These are phyloP conservation scores for Hanseniaspora sp. DNA, from an alignment of 1,139 yeast species.

Conservation along the genomic window DNA sequence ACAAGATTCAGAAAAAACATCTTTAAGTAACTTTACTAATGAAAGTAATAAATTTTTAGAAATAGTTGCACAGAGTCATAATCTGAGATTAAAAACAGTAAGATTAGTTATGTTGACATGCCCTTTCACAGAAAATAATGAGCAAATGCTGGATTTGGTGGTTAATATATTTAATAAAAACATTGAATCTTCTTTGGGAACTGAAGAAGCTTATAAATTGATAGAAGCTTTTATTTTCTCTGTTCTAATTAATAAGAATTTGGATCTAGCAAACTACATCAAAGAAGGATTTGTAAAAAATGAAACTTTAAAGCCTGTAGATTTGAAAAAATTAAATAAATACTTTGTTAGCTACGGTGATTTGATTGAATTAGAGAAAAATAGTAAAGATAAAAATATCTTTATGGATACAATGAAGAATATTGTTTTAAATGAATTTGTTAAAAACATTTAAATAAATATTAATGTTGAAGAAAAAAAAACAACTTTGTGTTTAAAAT, in stretches of 20 bases:
- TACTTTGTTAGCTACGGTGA: conserved; percentile 51
- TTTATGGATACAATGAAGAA: conserved; percentile 19
- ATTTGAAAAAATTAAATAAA: conserved; percentile 36
- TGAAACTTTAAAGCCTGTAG: conserved; percentile 35
- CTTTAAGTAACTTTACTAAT: background rate
- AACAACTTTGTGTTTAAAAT: too few species aligned
- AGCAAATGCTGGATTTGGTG: background rate
- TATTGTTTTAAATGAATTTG: conserved; percentile 18
- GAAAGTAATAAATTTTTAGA: background rate
- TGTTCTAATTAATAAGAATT: conserved; percentile 40
- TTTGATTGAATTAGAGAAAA: conserved; percentile 27
- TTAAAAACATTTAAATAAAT: background rate
- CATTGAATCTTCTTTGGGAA: conserved; percentile 1
- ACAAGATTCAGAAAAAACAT: background rate
- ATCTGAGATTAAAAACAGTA: background rate
- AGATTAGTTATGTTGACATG: conserved; percentile 1
- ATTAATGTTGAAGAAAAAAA: too few species aligned
- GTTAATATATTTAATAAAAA: conserved; percentile 2
- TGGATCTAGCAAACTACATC: conserved; percentile 54
- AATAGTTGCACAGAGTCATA: background rate
- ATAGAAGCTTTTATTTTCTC: conserved; percentile 46
- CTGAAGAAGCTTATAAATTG: conserved; percentile 40
- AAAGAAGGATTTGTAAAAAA: conserved; percentile 45
- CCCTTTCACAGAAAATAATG: background rate
- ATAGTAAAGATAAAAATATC: conserved; percentile 10